phyloP scores from a whole-genome alignment of 257 asterid genomes.

The Solanum virginianum region DNA sequence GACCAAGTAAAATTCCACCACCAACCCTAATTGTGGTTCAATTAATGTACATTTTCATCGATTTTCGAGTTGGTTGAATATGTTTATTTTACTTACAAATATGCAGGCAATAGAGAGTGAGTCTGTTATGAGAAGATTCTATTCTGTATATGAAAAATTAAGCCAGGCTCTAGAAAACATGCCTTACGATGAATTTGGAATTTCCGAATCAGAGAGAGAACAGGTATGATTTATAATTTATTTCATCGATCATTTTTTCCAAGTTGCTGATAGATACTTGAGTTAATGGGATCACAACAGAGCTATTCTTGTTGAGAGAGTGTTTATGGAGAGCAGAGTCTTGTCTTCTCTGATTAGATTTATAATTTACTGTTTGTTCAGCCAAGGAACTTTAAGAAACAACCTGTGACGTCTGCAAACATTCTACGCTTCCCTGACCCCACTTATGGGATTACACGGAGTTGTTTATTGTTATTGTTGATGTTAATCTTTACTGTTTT shows the following conservation, averaged over 20 bases:
- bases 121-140: constrained; percentile 53
- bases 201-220: constrained; percentile 63
- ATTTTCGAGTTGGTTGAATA: neutral
- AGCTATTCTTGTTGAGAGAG: neutral
- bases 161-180: constrained; percentile 51
- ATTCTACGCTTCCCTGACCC: neutral
- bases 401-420: neutral
- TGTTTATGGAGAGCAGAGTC: neutral
- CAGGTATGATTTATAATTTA: constrained; percentile 24
- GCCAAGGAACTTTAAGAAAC: neutral
- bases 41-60: neutral
- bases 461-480: neutral
- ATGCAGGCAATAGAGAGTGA: constrained; percentile 66
- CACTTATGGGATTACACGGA: neutral
- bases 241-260: neutral
- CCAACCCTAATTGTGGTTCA: no score
- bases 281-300: neutral
- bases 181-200: constrained; percentile 68
- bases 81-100: neutral
- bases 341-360: neutral
- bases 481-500: neutral
- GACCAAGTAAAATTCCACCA: no score
- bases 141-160: constrained; percentile 42
- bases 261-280: neutral
- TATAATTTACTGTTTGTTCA: neutral